Evolutionary conservation across 139 green algal genomes (phyloP).

Genomic region (Volvox africanus): DNA sequence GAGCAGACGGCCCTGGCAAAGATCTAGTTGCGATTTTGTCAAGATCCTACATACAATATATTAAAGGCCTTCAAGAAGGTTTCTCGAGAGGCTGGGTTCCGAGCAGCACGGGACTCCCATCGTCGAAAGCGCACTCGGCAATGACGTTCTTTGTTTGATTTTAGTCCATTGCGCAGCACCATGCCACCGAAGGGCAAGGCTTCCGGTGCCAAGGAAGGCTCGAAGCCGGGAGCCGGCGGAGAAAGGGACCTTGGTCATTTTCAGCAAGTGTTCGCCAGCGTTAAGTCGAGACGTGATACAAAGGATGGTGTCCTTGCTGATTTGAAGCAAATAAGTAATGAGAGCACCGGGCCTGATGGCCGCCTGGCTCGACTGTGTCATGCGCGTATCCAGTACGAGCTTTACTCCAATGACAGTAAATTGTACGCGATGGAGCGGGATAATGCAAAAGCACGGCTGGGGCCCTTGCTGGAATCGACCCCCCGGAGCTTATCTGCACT

Average conservation of each 20-base stretch:
- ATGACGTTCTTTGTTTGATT: no score
- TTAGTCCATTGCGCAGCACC: not conserved
- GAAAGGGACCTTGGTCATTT: constrained; percentile 13
- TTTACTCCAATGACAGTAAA: not conserved
- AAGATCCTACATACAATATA: no score
- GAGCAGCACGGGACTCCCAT: no score
- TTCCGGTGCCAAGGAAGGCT: not conserved
- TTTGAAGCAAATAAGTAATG: not conserved
- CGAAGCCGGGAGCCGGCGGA: not conserved
- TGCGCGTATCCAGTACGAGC: constrained; percentile 4
- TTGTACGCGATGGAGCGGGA: not conserved
- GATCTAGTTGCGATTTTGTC: no score
- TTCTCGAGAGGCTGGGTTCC: no score
- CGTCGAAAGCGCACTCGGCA: no score
- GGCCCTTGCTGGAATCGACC: not conserved
- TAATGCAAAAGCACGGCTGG: not conserved
- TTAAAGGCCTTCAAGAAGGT: no score
- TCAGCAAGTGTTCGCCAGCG: not conserved
- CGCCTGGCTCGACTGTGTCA: not conserved
- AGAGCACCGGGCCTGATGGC: not conserved
- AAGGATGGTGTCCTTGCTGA: not conserved
- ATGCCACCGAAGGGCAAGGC: constrained; percentile 11
- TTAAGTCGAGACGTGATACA: not conserved
- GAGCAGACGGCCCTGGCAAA: no score
- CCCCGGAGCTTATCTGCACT: not conserved